phyloP scores from a whole-genome alignment of 768 basidiomycete species.

The Hydnomerulius pinastri region DNA sequence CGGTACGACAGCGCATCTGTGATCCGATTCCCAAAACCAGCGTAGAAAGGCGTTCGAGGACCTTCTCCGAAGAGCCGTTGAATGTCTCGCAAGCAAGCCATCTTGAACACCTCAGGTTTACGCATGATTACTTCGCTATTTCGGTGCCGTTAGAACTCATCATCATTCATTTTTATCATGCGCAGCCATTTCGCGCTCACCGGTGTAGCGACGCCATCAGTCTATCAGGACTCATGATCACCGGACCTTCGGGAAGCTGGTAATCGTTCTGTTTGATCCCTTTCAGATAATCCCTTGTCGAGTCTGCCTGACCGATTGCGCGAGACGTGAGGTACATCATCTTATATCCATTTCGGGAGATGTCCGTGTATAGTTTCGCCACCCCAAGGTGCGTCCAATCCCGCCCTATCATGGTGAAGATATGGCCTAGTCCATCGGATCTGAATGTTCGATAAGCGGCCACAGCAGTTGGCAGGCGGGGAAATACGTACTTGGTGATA shows the following conservation, averaged over 20 bases:
- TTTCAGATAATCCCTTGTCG: slow-evolving; percentile 91
- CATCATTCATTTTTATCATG: background rate
- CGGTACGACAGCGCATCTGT: slow-evolving; percentile 98
- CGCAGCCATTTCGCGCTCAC: slow-evolving; percentile 51
- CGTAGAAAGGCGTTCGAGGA: slow-evolving; percentile 82
- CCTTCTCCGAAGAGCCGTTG: slow-evolving; percentile 83
- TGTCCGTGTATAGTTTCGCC: slow-evolving; percentile 96
- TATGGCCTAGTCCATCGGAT: slow-evolving; percentile 94
- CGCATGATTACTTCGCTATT: slow-evolving; percentile 96
- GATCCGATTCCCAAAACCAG: slow-evolving; percentile 97
- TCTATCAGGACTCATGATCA: slow-evolving; percentile 98
- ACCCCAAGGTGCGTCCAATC: slow-evolving; percentile 99
- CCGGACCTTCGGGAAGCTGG: slow-evolving; percentile 95
- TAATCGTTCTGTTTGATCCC: slow-evolving; percentile 96
- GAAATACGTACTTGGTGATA: slow-evolving; percentile 82
- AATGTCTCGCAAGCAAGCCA: slow-evolving; percentile 97
- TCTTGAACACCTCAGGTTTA: slow-evolving; percentile 99
- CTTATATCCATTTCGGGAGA: slow-evolving; percentile 93
- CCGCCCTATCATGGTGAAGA: slow-evolving; percentile 96
- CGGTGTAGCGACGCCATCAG: slow-evolving; percentile 93
- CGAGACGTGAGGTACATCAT: slow-evolving; percentile 97
- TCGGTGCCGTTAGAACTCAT: background rate
- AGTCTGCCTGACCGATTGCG: slow-evolving; percentile 97
- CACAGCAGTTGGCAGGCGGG: background rate
- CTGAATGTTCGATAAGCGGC: slow-evolving; percentile 38